Conservation (phyloP, 2,329 filamentous ascomycete genomes). For the Exophiala mesophila region DNA sequence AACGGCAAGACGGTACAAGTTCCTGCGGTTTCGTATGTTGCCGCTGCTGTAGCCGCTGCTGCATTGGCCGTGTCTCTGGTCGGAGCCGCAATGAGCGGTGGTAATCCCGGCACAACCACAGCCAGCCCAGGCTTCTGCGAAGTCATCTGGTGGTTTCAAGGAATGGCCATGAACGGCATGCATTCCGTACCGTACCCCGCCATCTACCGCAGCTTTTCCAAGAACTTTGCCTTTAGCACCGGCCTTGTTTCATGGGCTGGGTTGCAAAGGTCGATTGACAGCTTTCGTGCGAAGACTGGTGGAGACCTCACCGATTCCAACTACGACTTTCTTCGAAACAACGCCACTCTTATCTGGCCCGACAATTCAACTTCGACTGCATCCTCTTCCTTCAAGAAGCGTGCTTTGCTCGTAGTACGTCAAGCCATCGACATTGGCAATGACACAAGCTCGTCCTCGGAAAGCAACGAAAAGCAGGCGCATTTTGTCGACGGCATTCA, state of each 20-base stretch:
- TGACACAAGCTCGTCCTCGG: conserved; percentile 24
- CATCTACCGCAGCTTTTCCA: conserved; percentile 82
- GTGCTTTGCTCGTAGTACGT: conserved; percentile 55
- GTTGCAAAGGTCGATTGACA: conserved; percentile 78
- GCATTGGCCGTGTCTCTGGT: conserved; percentile 70
- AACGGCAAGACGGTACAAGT: conserved; percentile 82
- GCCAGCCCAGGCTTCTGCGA: conserved; percentile 81
- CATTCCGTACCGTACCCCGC: conserved; percentile 81
- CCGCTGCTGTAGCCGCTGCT: conserved; percentile 78
- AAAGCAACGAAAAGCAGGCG: conserved; percentile 42
- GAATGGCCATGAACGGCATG: conserved; percentile 94
- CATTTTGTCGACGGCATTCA: conserved; percentile 69
- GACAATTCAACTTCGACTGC: conserved; percentile 52
- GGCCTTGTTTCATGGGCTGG: conserved; percentile 77
- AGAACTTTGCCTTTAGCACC: conserved; percentile 90
- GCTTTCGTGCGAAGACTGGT: conserved; percentile 72
- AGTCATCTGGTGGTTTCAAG: conserved; percentile 84
- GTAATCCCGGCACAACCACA: conserved; percentile 57
- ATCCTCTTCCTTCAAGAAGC: conserved; percentile 46
- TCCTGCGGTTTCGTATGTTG: conserved; percentile 74
- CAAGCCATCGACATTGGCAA: conserved; percentile 38
- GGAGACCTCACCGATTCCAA: conserved; percentile 81
- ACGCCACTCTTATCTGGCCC: conserved; percentile 68
- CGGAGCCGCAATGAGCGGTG: conserved; percentile 60
- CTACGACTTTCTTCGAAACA: conserved; percentile 69